Percentiles rank a stretch among this genome's conserved stretches.
Evolutionary conservation across 257 asterid species (phyloP).

Genomic region (Thymus quinquecostatus): DNA sequence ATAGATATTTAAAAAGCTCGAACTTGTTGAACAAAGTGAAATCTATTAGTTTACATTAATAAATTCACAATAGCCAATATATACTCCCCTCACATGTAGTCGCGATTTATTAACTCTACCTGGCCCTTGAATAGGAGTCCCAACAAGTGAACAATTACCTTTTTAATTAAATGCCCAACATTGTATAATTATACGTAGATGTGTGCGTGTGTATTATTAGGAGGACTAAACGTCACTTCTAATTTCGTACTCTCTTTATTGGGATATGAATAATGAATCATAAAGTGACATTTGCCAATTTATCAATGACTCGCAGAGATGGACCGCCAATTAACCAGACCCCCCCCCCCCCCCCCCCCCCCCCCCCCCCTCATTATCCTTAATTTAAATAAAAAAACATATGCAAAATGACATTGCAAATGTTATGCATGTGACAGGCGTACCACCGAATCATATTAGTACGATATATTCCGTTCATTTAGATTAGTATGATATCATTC

Average conservation of each 20-base stretch:
- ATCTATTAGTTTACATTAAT: too few relatives aligned
- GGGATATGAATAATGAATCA: conserved; percentile 26
- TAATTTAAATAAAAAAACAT: neutral
- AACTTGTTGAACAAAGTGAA: too few relatives aligned
- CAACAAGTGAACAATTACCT: too few relatives aligned
- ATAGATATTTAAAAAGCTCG: too few relatives aligned
- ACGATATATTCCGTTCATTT: too few relatives aligned
- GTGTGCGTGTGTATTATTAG: neutral
- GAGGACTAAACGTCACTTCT: conserved; percentile 19
- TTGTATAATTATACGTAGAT: neutral
- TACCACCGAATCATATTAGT: too few relatives aligned
- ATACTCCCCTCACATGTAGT: too few relatives aligned
- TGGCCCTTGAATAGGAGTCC: too few relatives aligned
- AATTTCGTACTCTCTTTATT: conserved; percentile 20
- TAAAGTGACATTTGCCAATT: conserved; percentile 28
- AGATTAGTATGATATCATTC: too few relatives aligned
- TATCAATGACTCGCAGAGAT: conserved; percentile 18
- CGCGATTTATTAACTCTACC: too few relatives aligned
- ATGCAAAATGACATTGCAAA: neutral
- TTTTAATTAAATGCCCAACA: neutral
- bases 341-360: neutral
- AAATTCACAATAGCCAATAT: too few relatives aligned
- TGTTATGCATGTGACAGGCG: too few relatives aligned
- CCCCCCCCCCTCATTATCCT: neutral
- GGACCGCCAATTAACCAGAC: conserved; percentile 29